Evolutionary conservation across 2,329 filamentous ascomycete genomes (phyloP).

Genomic region (Colletotrichum aenigma): DNA sequence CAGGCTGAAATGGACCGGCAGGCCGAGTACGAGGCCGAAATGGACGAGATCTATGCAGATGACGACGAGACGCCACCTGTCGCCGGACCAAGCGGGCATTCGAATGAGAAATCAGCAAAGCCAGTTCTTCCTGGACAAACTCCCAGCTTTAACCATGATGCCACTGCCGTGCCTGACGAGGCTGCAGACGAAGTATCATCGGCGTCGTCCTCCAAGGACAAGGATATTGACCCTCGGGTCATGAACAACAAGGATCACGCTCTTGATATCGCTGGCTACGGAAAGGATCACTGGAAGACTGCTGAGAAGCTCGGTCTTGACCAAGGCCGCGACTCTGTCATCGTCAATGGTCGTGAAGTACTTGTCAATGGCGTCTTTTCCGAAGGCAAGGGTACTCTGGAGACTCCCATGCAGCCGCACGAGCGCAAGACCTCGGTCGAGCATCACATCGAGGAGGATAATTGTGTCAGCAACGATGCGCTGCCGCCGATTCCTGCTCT

Average conservation of each 20-base stretch:
- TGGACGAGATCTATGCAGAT: slow-evolving; percentile 66
- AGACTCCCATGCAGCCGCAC: slow-evolving; percentile 51
- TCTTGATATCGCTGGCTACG: slow-evolving; percentile 79
- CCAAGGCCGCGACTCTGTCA: slow-evolving; percentile 71
- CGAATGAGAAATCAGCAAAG: neutral
- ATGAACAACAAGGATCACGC: slow-evolving; percentile 66
- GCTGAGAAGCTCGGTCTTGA: slow-evolving; percentile 66
- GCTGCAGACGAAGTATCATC: slow-evolving; percentile 46
- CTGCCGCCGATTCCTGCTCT: slow-evolving; percentile 64
- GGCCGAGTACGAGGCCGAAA: slow-evolving; percentile 59
- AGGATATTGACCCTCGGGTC: slow-evolving; percentile 41
- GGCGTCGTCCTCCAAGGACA: slow-evolving; percentile 34
- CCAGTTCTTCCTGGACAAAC: neutral
- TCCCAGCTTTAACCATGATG: slow-evolving; percentile 77
- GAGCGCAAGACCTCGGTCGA: slow-evolving; percentile 29
- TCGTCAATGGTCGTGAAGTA: slow-evolving; percentile 73
- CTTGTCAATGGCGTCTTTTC: slow-evolving; percentile 67
- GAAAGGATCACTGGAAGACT: slow-evolving; percentile 75
- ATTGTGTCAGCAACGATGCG: slow-evolving; percentile 42
- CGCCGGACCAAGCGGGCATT: slow-evolving; percentile 6
- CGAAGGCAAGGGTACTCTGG: slow-evolving; percentile 66
- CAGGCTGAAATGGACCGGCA: slow-evolving; percentile 68
- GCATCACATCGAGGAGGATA: slow-evolving; percentile 22
- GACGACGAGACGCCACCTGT: slow-evolving; percentile 34
- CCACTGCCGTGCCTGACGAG: slow-evolving; percentile 52